Evolutionary conservation across 2,329 filamentous ascomycete genomes (phyloP).

Genomic region (Nigrospora osmanthi): DNA sequence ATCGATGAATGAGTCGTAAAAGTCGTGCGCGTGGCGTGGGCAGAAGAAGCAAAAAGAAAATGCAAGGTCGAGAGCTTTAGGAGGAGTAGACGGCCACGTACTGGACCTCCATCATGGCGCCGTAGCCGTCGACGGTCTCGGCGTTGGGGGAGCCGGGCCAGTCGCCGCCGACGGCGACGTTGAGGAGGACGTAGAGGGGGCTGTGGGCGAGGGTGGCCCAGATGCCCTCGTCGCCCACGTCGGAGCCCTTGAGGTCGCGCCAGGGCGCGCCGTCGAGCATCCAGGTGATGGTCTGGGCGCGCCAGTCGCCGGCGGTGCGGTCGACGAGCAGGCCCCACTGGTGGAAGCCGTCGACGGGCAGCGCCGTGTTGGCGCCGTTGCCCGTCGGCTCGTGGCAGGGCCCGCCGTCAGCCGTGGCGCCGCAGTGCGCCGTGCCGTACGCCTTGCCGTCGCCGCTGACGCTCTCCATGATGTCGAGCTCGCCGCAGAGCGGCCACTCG

Average conservation of each 20-base stretch:
- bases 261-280: constrained; percentile 35
- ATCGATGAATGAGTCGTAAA: too few relatives aligned
- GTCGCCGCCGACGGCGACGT: constrained; percentile 34
- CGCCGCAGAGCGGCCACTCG: constrained; percentile 39
- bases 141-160: constrained; percentile 39
- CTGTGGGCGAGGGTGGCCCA: constrained; percentile 36
- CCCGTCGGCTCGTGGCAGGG: constrained; percentile 40
- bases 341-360: constrained; percentile 41
- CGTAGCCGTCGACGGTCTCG: constrained; percentile 35
- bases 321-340: constrained; percentile 40
- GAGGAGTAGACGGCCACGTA: constrained; percentile 34
- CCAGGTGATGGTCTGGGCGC: constrained; percentile 40
- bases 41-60: too few relatives aligned
- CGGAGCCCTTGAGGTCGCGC: constrained; percentile 31
- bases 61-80: not conserved
- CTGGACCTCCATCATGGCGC: constrained; percentile 42
- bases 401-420: constrained; percentile 28
- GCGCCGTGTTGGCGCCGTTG: constrained; percentile 21
- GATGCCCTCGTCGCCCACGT: constrained; percentile 28
- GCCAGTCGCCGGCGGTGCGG: constrained; percentile 33
- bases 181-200: constrained; percentile 37
- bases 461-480: constrained; percentile 43
- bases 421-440: constrained; percentile 41
- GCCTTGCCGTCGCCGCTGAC: constrained; percentile 36
- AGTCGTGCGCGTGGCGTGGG: not conserved